Evolutionary conservation across 371 early-diverging fungal genomes (phyloP).

Genomic region (Mortierella sp.): DNA sequence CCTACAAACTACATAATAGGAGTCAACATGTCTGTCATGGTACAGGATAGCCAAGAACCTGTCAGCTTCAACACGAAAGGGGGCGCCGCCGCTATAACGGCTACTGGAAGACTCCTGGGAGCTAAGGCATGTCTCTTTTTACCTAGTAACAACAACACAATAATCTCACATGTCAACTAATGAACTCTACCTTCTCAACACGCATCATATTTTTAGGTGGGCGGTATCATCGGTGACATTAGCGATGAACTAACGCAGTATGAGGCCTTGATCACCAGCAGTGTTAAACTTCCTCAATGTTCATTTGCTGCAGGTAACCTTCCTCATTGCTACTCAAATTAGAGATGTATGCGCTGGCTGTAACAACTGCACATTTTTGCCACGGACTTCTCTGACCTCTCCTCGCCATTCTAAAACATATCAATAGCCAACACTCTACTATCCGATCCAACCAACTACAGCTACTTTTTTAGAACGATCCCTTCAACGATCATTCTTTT

Average conservation of each 20-base stretch:
- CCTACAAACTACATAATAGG: conserved; percentile 1
- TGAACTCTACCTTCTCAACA: background rate
- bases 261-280: conserved; percentile 65
- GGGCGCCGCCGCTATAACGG: conserved; percentile 36
- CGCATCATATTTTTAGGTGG: conserved; percentile 26
- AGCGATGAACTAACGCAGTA: conserved; percentile 61
- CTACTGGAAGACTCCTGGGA: conserved; percentile 13
- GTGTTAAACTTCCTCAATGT: conserved; percentile 63
- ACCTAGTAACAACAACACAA: background rate
- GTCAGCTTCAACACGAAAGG: conserved; percentile 9
- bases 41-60: conserved; percentile 37
- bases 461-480: conserved; percentile 67
- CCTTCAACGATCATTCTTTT: conserved; percentile 59
- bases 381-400: background rate
- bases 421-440: conserved; percentile 15
- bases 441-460: conserved; percentile 61
- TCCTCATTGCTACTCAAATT: too few relatives aligned
- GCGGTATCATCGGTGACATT: conserved; percentile 68
- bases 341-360: too few relatives aligned
- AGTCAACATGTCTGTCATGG: conserved; percentile 23
- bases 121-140: conserved; percentile 6
- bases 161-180: too few relatives aligned
- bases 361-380: too few relatives aligned
- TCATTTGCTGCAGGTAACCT: conserved; percentile 58
- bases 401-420: background rate